Percentiles rank a stretch among this genome's conserved stretches.
Conservation (phyloP, 768 basidiomycete genomes). For the Termitomyces sp. region DNA sequence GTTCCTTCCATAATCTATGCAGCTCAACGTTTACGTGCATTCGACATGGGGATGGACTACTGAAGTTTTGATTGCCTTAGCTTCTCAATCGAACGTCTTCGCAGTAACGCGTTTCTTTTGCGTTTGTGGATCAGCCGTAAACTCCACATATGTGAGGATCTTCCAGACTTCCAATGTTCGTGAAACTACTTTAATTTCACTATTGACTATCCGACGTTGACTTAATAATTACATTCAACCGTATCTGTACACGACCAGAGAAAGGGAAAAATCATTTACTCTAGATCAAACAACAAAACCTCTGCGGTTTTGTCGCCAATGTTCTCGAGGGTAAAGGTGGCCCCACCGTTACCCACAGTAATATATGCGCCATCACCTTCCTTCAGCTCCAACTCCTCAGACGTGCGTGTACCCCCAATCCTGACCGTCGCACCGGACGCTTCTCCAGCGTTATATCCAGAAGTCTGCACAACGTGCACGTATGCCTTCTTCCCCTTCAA, state of each 20-base stretch:
- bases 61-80: too few relatives aligned
- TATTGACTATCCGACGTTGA: neutral
- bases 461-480: constrained; percentile 80
- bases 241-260: neutral
- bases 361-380: constrained; percentile 92
- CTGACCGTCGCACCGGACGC: constrained; percentile 55
- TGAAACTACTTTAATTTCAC: neutral
- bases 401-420: constrained; percentile 30
- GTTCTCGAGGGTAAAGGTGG: constrained; percentile 46
- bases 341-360: constrained; percentile 36
- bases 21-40: neutral
- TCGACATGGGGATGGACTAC: too few relatives aligned
- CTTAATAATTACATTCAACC: neutral
- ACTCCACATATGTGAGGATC: neutral
- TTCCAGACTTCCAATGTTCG: neutral
- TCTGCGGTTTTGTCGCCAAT: constrained; percentile 63
- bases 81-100: too few relatives aligned
- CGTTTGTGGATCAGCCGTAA: too few relatives aligned
- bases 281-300: constrained; percentile 76
- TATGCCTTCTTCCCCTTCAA: constrained; percentile 63
- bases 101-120: too few relatives aligned
- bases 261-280: constrained; percentile 20
- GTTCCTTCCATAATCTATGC: neutral
- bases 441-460: constrained; percentile 63
- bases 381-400: constrained; percentile 45